Conservation (phyloP, 1,284 basidiomycete species). For the Sparassis latifolia region DNA sequence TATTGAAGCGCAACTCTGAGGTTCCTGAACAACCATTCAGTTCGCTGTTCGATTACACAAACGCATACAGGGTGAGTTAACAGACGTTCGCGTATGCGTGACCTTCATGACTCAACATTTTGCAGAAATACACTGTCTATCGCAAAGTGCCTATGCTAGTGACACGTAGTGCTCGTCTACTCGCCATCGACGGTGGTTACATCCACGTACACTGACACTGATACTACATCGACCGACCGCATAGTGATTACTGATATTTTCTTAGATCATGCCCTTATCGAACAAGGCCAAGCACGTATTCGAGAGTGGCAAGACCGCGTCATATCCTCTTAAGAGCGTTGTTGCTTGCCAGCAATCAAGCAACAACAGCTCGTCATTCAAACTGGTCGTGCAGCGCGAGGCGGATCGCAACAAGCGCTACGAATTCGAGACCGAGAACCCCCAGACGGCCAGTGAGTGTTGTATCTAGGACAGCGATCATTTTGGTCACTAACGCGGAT, state of each 20-base stretch:
- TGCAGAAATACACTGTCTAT: constrained; percentile 87
- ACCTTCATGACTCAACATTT: constrained; percentile 1
- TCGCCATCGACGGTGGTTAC: constrained; percentile 95
- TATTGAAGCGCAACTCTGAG: constrained; percentile 83
- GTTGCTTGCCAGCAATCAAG: constrained; percentile 79
- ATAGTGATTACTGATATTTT: constrained; percentile 3
- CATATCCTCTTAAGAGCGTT: constrained; percentile 89
- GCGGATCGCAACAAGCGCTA: constrained; percentile 84
- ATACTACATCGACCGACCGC: constrained; percentile 16
- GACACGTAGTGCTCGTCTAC: constrained; percentile 82
- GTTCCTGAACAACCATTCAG: constrained; percentile 56
- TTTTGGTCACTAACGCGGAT: neutral
- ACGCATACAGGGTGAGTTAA: constrained; percentile 73
- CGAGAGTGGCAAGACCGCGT: constrained; percentile 84
- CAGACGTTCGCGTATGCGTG: neutral
- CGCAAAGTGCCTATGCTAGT: constrained; percentile 92
- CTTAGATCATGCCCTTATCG: constrained; percentile 82
- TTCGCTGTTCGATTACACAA: constrained; percentile 54
- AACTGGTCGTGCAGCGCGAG: constrained; percentile 63
- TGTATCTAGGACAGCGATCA: neutral
- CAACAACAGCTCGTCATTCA: constrained; percentile 81
- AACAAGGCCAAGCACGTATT: constrained; percentile 81
- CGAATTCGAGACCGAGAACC: constrained; percentile 94
- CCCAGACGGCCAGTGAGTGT: constrained; percentile 68
- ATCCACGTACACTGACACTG: constrained; percentile 56